A percentile compares a stretch with the other conserved stretches of the same genome.
These are phyloP conservation scores for Ramularia collo-cygni DNA, from an alignment of 2,329 filamentous ascomycete species.

Conservation along the genomic window DNA sequence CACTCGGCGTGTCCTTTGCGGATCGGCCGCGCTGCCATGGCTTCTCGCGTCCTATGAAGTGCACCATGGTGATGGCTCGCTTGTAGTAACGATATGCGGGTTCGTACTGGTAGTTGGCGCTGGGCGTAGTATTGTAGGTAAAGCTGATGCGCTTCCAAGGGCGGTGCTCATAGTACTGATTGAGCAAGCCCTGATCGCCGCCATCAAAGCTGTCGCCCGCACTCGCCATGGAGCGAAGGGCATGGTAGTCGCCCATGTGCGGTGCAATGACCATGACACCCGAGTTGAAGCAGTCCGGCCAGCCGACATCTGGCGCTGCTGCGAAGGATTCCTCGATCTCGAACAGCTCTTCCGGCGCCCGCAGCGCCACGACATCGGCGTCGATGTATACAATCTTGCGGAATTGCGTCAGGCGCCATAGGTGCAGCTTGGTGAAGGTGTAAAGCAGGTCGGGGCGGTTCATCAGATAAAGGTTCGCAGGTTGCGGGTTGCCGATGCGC, in stretches of 20 bases:
- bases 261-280: conserved; percentile 89
- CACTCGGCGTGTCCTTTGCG: conserved; percentile 48
- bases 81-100: conserved; percentile 93
- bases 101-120: conserved; percentile 93
- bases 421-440: conserved; percentile 90
- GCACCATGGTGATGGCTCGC: conserved; percentile 78
- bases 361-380: conserved; percentile 83
- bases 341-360: conserved; percentile 90
- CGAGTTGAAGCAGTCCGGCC: conserved; percentile 98
- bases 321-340: conserved; percentile 55
- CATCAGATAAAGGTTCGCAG: conserved; percentile 85
- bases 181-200: conserved; percentile 89
- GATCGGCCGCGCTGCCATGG: conserved; percentile 57
- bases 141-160: conserved; percentile 84
- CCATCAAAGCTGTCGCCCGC: conserved; percentile 91
- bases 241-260: conserved; percentile 80
- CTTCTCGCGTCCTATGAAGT: conserved; percentile 90
- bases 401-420: conserved; percentile 89
- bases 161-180: conserved; percentile 79
- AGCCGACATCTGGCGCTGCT: conserved; percentile 88
- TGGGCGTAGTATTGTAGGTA: conserved; percentile 94
- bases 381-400: conserved; percentile 91
- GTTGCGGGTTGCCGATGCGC: conserved; percentile 67
- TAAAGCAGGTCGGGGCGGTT: conserved; percentile 82
- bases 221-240: conserved; percentile 74